These are phyloP conservation scores for Syncephalis plumigaleata DNA, from an alignment of 371 early-diverging fungal genomes.

Conservation along the genomic window DNA sequence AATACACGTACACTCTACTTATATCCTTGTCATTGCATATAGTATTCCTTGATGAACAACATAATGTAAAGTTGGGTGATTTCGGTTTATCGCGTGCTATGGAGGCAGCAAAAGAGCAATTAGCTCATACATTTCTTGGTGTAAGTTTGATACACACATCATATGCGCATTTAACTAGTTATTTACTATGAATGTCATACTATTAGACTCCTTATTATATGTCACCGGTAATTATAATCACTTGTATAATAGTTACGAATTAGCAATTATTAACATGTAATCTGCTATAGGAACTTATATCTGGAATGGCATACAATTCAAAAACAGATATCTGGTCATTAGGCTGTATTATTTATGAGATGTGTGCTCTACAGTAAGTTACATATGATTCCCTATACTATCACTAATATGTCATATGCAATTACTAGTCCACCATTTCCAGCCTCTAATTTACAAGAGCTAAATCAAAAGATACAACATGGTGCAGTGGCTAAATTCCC, in stretches of 20 bases:
- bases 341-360: slow-evolving; percentile 49
- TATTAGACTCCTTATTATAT: slow-evolving; percentile 54
- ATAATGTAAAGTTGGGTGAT: slow-evolving; percentile 51
- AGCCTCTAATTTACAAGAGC: background rate
- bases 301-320: slow-evolving; percentile 32
- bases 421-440: background rate
- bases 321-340: slow-evolving; percentile 55
- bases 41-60: slow-evolving; percentile 13
- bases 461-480: no score
- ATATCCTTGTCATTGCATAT: background rate
- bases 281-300: slow-evolving; percentile 27
- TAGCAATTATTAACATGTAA: no score
- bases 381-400: no score
- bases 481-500: no score
- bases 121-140: slow-evolving; percentile 52
- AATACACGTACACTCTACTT: background rate
- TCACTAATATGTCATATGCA: no score
- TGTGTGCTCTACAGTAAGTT: slow-evolving; percentile 44
- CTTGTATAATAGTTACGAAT: no score
- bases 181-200: background rate
- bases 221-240: slow-evolving; percentile 22
- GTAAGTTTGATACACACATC: slow-evolving; percentile 11
- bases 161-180: no score
- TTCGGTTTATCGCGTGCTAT: slow-evolving; percentile 45
- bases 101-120: slow-evolving; percentile 25